Base-by-base conservation (phyloP, 768 basidiomycete species). In the Sporobolomyces roseus region DNA sequence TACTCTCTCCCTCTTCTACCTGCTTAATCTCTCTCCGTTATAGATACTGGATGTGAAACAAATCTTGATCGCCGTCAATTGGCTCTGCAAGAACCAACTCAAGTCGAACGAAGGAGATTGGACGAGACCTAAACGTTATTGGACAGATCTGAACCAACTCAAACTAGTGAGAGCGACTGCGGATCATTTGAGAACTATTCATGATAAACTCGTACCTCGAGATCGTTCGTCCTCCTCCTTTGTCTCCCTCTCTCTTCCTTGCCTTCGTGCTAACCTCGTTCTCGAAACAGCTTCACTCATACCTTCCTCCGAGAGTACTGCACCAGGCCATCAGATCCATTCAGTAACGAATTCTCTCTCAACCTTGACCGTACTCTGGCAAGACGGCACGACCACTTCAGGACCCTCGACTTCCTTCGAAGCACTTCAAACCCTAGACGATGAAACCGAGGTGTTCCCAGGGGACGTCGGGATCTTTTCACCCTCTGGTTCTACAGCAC, bases 361-460 rank as follows among this genome's bases (percentile, higher is more conserved):
- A 50, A 83, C 85, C 3, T 83, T 86, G 66, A 81, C 84, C 32
- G 88, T 97, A 36, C 77, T 93, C 16, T 97, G 93, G 93, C 93
- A 96, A 80, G 87, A 91, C 77, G 92, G 91, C 29, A 59, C 68
- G 14, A 49, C 49, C 23, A 83, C 81, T 25, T 80, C 78, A 55
- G 35, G 17, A 14, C 55, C 67, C 8, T 43, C 63, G 1, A 35
- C 53, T 13, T 25, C 46, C 4, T 54, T 63, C 38, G 88, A 91
- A 78, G 83, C 80, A 51, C 83, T 90, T 29, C 77, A 88, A 59
- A 90, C 90, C 68, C 85, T 91, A 14, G 93, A 94, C 77, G 93
- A 96, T 79, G 71, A 72, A 30, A 90, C 89, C 77, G 93, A 91
- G 77, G 90, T 87, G 78, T 93, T 89, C 91, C 93, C 93, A 8